Evolutionary conservation across 768 basidiomycete species (phyloP), one percentile per base, ranked within the genome.

Genomic region (Amanita pseudoporphyria): DNA sequence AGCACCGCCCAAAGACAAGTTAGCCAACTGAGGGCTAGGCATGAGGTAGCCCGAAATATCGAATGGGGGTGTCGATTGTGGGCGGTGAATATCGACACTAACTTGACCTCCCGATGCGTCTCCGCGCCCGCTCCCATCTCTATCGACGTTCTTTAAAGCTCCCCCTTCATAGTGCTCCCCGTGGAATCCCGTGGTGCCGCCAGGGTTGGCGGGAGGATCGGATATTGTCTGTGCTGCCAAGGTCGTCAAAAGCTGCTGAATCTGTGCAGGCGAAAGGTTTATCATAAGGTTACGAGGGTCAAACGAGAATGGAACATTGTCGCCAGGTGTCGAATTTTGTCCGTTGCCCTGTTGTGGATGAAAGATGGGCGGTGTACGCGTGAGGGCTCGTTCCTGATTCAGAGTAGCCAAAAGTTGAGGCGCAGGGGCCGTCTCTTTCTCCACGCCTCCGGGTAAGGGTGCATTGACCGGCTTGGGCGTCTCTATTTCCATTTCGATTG

Each of bases 191-290:
- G 6, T 6, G 47, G 24, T 53, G 58, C 35, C 41, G 41, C 18
- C 26, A 37, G 51, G 22, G 47, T 50, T 26, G 53, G 39, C 42
- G 58, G 62, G 60, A 45, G 53, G 60, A 55, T 71, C 70, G 10
- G 55, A 24, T 32, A 66, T 41, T 5, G 63, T 56, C 18, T 71
- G 68, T 9, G 66, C 51, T 7, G 63, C 61, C 21, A 81, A 66
- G 0, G 74, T 69, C 0, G 69, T 64, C 14, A 82, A 64, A 6
- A 85, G 64, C 47, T 77, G 73, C 52, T 83, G 81, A 45, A 84
- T 70, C 56, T 83, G 79, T 1, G 61, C 57, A 0, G 80, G 79
- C 0, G 76, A 69, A 21, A 84, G 66, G 50, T 76, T 74, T 40
- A 76, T 70, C 31, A 82, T 64, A 6, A 79, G 76, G 35, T 81